Evolutionary conservation across 257 asterid genomes (phyloP).

Genomic region (Solanum stenotomum): DNA sequence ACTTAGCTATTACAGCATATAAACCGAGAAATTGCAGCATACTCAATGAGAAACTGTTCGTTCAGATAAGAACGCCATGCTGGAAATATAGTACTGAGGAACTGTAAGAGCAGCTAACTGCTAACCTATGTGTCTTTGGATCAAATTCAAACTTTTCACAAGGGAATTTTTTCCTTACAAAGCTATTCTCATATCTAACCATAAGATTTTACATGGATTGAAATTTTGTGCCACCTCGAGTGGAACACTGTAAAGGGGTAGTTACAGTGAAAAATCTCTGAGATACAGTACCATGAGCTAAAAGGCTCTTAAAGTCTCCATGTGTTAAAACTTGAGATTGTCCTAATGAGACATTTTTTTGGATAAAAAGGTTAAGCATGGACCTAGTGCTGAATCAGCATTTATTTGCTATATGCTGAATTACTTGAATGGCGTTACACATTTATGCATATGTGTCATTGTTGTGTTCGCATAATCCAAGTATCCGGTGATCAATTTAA

Average conservation of each 20-base stretch:
- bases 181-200: not conserved
- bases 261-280: not conserved
- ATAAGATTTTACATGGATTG: not conserved
- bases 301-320: not conserved
- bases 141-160: not conserved
- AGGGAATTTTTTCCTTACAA: not conserved
- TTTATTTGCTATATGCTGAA: not conserved
- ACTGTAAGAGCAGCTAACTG: not conserved
- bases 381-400: not conserved
- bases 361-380: not conserved
- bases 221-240: not conserved
- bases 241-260: not conserved
- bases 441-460: not conserved
- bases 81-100: not conserved
- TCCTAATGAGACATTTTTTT: not conserved
- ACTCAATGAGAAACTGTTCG: not conserved
- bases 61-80: not conserved
- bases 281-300: not conserved
- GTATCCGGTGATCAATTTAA: not conserved
- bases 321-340: not conserved
- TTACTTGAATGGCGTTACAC: not conserved
- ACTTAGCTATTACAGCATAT: not conserved
- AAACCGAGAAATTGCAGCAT: not conserved
- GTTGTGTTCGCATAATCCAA: not conserved
- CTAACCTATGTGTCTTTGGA: not conserved